These are phyloP conservation scores for Ogataea trehaloabstinens DNA, from an alignment of 805 yeast species.

Conservation along the genomic window DNA sequence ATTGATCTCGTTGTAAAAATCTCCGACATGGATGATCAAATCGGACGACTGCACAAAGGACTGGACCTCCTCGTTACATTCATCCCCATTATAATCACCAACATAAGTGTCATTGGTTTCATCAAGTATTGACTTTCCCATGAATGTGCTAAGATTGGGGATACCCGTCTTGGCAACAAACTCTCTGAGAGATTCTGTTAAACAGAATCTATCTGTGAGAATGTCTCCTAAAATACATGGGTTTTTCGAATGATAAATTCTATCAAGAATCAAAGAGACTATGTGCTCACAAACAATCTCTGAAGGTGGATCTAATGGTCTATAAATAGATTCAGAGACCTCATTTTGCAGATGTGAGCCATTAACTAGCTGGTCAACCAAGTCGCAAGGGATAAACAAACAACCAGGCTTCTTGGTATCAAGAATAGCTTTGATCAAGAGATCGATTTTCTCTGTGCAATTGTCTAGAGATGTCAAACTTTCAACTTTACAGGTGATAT, in stretches of 20 bases:
- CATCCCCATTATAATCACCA: conserved; percentile 71
- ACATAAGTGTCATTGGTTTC: conserved; percentile 63
- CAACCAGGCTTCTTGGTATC: conserved; percentile 76
- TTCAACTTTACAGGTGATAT: conserved; percentile 56
- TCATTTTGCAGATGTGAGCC: conserved; percentile 24
- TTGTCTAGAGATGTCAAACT: conserved; percentile 41
- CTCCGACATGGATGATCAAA: conserved; percentile 68
- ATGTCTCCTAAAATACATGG: conserved; percentile 76
- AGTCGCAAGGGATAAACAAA: conserved; percentile 71
- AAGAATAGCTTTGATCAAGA: conserved; percentile 55
- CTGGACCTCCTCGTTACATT: conserved; percentile 47
- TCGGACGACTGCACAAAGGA: conserved; percentile 57
- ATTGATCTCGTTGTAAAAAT: conserved; percentile 63
- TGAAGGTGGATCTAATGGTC: conserved; percentile 1
- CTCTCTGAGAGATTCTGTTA: conserved; percentile 41
- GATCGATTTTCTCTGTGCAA: conserved; percentile 65
- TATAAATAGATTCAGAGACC: conserved; percentile 1
- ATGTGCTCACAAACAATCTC: conserved; percentile 16
- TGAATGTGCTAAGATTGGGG: conserved; percentile 58
- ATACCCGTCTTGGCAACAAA: conserved; percentile 50
- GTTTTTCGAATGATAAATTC: conserved; percentile 47
- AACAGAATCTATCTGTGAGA: conserved; percentile 60
- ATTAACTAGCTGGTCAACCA: conserved; percentile 47
- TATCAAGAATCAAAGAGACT: conserved; percentile 44
- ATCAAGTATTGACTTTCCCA: conserved; percentile 73